Conservation (phyloP, 2,329 filamentous ascomycete species). For the Pseudogymnoascus sp. region DNA sequence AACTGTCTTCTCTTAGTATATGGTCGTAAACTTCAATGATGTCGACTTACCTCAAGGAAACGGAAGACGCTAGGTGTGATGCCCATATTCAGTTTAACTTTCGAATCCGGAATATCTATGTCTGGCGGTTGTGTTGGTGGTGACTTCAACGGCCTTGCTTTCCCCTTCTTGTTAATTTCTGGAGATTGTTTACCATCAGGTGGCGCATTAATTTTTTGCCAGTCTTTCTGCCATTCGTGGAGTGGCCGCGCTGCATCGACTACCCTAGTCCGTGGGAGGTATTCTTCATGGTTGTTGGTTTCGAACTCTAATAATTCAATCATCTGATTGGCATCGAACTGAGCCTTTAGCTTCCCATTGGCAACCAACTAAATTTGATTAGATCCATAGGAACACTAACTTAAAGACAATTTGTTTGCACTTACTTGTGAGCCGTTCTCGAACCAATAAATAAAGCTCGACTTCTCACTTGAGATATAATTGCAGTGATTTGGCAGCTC, state of each 20-base stretch:
- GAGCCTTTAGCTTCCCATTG: constrained; percentile 65
- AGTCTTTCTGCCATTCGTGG: constrained; percentile 59
- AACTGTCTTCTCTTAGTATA: constrained; percentile 35
- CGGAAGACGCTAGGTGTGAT: constrained; percentile 54
- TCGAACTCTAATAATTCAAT: constrained; percentile 81
- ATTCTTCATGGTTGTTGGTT: constrained; percentile 71
- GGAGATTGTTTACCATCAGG: constrained; percentile 50
- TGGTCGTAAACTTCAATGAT: constrained; percentile 19
- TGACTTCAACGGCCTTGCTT: constrained; percentile 50
- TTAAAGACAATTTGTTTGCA: constrained; percentile 16
- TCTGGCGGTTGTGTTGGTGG: constrained; percentile 52
- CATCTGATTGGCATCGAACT: constrained; percentile 70
- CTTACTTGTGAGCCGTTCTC: constrained; percentile 72
- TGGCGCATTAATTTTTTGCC: constrained; percentile 49
- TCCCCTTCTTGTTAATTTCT: constrained; percentile 60
- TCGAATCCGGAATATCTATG: constrained; percentile 50
- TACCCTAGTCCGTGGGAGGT: constrained; percentile 60
- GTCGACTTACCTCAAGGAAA: constrained; percentile 49
- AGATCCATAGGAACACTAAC: constrained; percentile 17
- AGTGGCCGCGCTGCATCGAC: constrained; percentile 53
- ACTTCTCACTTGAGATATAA: constrained; percentile 66
- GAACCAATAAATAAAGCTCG: constrained; percentile 85
- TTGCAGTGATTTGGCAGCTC: constrained; percentile 55
- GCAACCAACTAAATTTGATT: constrained; percentile 55
- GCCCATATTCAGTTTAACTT: constrained; percentile 47